Base-by-base conservation (phyloP, 257 asterid genomes). In the Scutellaria barbata region DNA sequence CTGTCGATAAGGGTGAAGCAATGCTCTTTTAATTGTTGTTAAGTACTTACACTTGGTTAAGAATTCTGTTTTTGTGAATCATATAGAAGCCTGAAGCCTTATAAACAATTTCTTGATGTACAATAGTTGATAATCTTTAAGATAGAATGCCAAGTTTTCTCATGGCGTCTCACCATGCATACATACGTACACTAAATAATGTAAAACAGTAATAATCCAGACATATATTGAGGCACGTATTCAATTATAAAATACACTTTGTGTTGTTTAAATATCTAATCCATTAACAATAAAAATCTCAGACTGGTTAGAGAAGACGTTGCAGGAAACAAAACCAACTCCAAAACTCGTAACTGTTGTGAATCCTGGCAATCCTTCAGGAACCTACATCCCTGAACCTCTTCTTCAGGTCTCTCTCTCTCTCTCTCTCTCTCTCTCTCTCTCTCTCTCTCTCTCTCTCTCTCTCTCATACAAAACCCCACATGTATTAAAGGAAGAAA, bases 331-430 rank as follows among this genome's bases (percentile, higher is more conserved):
- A 16, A 82, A 83, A 76, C 99, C 98, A 25, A 88, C 98, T 16
- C 99, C 99, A 13, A 95, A 92, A 92, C 92, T 95, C 45, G 98
- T 95, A 41, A 79, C 85, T 67, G 83, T 95, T 59, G 99, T 95
- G 67, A 95, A 95, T 89, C 99, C 99, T 0, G 99, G 99, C 67
- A 95, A 95, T 77, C 99, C 99, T 3, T 95, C 99, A 2, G 99
- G 99, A 76, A 95, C 99, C 63, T 95, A 84, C 81, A 87, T 95
- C 69, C 99, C 99, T 0, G 85, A 85, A 84, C 83, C 97, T 72
- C 94, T 95, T 87, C 99, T 95, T 51, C 83, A 83, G 99, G 99
- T 95, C 56, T 59, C 71, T 64, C 68, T 60, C 54, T 69, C 30
- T 48, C 17, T 46, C 13, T 45, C 18, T 53, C 55, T 58, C n/a